A percentile compares a stretch with the other conserved stretches of the same genome.
Evolutionary conservation across 2,329 filamentous ascomycete genomes (phyloP).

Genomic region (Penicillium sp.): DNA sequence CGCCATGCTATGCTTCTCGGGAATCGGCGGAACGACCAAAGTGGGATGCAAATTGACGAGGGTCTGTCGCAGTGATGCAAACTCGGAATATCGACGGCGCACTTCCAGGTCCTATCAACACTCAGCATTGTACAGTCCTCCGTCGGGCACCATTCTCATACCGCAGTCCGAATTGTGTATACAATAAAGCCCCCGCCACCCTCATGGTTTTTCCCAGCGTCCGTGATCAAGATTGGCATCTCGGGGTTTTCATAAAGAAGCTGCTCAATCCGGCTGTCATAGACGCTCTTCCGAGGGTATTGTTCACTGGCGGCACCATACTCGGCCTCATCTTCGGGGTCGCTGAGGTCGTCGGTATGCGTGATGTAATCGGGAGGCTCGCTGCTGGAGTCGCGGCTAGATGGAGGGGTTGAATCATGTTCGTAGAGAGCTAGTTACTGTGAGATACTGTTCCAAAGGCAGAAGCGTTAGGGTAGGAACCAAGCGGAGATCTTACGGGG

Average conservation of each 20-base stretch:
- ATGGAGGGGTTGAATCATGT: conserved; percentile 62
- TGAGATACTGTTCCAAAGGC: conserved; percentile 10
- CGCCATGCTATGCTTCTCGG: conserved; percentile 98
- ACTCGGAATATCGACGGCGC: conserved; percentile 92
- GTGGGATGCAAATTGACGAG: conserved; percentile 91
- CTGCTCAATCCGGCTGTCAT: conserved; percentile 94
- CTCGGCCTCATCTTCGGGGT: conserved; percentile 59
- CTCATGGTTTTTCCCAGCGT: conserved; percentile 92
- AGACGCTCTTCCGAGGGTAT: conserved; percentile 69
- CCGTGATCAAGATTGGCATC: conserved; percentile 84
- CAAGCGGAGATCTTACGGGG: conserved; percentile 50
- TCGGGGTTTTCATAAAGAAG: conserved; percentile 94
- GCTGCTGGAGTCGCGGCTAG: conserved; percentile 69
- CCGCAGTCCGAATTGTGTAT: conserved; percentile 93
- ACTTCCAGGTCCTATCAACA: conserved; percentile 81
- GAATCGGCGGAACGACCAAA: conserved; percentile 91
- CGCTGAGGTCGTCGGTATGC: conserved; percentile 55
- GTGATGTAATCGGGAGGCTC: conserved; percentile 60
- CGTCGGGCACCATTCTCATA: conserved; percentile 47
- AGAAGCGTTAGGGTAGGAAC: conserved; percentile 5
- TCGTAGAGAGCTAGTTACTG: conserved; percentile 54
- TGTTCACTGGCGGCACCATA: conserved; percentile 50
- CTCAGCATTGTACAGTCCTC: conserved; percentile 7
- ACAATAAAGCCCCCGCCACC: conserved; percentile 92
- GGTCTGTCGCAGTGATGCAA: conserved; percentile 84